Base-by-base conservation (phyloP, 805 yeast species). In the Schwanniomyces sp. region DNA sequence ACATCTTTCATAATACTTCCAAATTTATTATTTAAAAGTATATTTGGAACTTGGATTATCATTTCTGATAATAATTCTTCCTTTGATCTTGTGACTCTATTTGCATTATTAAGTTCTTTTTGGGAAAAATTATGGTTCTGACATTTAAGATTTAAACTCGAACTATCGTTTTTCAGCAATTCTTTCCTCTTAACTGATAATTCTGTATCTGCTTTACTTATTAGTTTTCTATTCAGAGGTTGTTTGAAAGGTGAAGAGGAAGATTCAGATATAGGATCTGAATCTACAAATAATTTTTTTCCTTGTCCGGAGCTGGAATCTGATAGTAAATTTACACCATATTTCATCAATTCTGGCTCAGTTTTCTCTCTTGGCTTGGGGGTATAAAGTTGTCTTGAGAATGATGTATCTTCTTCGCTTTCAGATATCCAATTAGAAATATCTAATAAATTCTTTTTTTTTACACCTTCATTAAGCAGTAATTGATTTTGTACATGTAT, bases 31-130 rank as follows among this genome's bases (percentile, higher is more conserved):
- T 66, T 45, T 12, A 45, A 45, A 8, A 74, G 44, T 5, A 40
- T 44, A 7, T 45, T 41, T 1, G 85, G 74, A 16, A 80, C 56
- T 12, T 69, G 68, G 0, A 84, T 49, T 4, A 70, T 65, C 75
- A 85, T 80, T 48, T 80, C 82, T 1, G 66, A 52, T 26, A 81
- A 58, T 4, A 83, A 63, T 30, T 80, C 84, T 7, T 74, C 81
- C 55, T 77, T 81, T 18, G 74, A 63, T 43, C 82, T 61, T 2
- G 61, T 61, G 3, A 60, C 64, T 46, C 54, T 65, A 47, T 74
- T 74, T 7, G 66, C 75, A 9, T 62, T 67, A 5, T 58, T 60
- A 43, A 74, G 54, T 21, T 69, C 68, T 39, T 69, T 68, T 17
- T 56, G 39, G 2, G 68, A 48, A 46, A 57, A 65, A 17, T 48